Conservation (phyloP, 371 early-diverging fungal species). For the Gilbertella persicaria region DNA sequence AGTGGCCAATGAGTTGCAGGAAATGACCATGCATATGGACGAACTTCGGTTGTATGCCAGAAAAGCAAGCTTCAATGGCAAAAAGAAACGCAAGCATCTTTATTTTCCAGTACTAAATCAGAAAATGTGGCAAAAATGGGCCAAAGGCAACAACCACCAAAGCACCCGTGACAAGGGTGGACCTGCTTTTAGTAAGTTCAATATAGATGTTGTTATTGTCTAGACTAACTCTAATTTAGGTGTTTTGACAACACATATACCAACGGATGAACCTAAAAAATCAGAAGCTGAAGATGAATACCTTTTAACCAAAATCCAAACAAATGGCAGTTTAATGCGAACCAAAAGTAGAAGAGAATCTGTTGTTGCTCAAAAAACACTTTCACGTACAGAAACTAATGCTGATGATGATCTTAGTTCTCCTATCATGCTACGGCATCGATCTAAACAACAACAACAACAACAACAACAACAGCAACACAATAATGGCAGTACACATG, state of each 20-base stretch:
- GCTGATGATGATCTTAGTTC: background rate
- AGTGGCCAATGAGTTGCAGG: conserved; percentile 55
- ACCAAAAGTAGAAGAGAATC: conserved; percentile 17
- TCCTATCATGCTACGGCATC: conserved; percentile 12
- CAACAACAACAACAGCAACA: background rate
- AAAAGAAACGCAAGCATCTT: conserved; percentile 40
- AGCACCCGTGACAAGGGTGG: conserved; percentile 47
- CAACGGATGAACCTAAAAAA: conserved; percentile 25
- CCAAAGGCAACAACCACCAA: conserved; percentile 43
- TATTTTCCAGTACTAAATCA: conserved; percentile 61
- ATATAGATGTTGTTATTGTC: background rate
- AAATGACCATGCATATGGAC: conserved; percentile 47
- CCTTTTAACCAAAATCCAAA: conserved; percentile 30
- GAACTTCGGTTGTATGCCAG: conserved; percentile 26
- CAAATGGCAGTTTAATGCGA: conserved; percentile 21
- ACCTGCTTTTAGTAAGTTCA: conserved; percentile 30
- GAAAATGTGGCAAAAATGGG: conserved; percentile 61
- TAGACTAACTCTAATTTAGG: conserved; percentile 11
- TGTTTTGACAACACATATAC: conserved; percentile 25
- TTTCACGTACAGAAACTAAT: background rate
- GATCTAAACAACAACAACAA: background rate
- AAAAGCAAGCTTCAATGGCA: conserved; percentile 31
- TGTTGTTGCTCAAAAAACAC: background rate
- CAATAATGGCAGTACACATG: background rate
- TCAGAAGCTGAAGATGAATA: conserved; percentile 36